Evolutionary conservation across 371 early-diverging fungal species (phyloP).

Genomic region (Chytridium lagenaria): DNA sequence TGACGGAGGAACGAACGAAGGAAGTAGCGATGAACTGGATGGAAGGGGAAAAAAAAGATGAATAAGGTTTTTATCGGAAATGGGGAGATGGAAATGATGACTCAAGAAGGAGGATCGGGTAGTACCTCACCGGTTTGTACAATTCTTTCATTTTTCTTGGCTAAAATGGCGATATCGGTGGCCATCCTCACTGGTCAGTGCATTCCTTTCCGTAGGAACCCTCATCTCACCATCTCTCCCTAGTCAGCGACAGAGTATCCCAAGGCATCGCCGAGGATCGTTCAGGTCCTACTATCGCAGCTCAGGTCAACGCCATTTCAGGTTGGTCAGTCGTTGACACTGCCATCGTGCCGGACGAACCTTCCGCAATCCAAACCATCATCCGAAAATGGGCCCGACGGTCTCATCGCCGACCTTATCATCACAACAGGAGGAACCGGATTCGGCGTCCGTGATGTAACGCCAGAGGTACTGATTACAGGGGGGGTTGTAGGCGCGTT

Average conservation of each 20-base stretch:
- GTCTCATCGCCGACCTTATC: constrained; percentile 63
- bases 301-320: constrained; percentile 18
- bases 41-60: too few species aligned
- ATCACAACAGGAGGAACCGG: constrained; percentile 95
- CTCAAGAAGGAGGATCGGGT: too few species aligned
- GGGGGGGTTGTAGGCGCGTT: too few species aligned
- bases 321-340: constrained; percentile 20
- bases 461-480: constrained; percentile 91
- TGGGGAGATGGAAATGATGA: too few species aligned
- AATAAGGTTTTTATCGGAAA: too few species aligned
- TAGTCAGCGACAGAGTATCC: constrained; percentile 57
- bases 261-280: constrained; percentile 47
- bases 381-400: constrained; percentile 38
- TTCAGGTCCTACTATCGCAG: constrained; percentile 44
- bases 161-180: too few species aligned
- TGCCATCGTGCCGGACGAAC: constrained; percentile 46
- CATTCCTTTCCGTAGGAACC: not conserved
- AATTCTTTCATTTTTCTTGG: too few species aligned
- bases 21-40: too few species aligned
- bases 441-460: constrained; percentile 81
- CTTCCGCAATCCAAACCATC: constrained; percentile 34
- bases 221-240: not conserved
- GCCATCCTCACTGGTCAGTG: constrained; percentile 27
- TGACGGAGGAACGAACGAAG: not conserved
- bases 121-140: too few species aligned